Conservation (phyloP, 164 flowering plant species). For the Malania oleifera region DNA sequence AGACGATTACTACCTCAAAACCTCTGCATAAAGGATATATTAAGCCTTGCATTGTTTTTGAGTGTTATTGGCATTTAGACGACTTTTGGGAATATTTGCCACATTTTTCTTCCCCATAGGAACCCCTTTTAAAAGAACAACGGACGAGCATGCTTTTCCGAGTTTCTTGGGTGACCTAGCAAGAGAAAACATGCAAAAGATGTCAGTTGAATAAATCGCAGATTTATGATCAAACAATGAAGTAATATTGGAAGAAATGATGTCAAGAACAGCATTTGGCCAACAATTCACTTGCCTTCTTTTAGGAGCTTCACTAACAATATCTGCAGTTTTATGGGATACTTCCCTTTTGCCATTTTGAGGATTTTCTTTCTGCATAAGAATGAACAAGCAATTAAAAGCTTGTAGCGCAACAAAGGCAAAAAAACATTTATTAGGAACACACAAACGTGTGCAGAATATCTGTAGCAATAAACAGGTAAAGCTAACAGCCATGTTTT, state of each 20-base stretch:
- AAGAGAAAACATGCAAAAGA: constrained; percentile 16
- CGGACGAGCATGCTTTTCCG: constrained; percentile 19
- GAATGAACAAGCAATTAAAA: background rate
- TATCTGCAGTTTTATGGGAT: constrained; percentile 12
- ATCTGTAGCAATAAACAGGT: background rate
- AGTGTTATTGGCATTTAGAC: constrained; percentile 11
- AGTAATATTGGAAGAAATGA: background rate
- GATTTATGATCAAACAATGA: background rate
- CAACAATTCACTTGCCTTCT: constrained; percentile 31
- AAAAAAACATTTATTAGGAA: background rate
- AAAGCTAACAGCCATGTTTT: background rate
- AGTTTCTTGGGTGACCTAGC: constrained; percentile 27
- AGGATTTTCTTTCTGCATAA: constrained; percentile 20
- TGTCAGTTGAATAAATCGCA: background rate
- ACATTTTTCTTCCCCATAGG: constrained; percentile 18
- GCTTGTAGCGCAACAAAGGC: too few relatives aligned
- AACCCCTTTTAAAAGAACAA: constrained; percentile 17
- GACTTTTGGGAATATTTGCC: constrained; percentile 9
- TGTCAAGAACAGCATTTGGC: background rate
- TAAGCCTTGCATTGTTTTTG: constrained; percentile 9
- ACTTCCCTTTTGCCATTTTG: constrained; percentile 15
- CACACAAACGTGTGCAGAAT: background rate
- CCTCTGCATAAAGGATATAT: background rate
- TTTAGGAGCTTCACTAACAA: constrained; percentile 18
- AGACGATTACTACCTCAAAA: background rate